A percentile compares a stretch with the other conserved stretches of the same genome.
These are phyloP conservation scores for Beauveria caledonica DNA, from an alignment of 2,329 filamentous ascomycete species.

Conservation along the genomic window DNA sequence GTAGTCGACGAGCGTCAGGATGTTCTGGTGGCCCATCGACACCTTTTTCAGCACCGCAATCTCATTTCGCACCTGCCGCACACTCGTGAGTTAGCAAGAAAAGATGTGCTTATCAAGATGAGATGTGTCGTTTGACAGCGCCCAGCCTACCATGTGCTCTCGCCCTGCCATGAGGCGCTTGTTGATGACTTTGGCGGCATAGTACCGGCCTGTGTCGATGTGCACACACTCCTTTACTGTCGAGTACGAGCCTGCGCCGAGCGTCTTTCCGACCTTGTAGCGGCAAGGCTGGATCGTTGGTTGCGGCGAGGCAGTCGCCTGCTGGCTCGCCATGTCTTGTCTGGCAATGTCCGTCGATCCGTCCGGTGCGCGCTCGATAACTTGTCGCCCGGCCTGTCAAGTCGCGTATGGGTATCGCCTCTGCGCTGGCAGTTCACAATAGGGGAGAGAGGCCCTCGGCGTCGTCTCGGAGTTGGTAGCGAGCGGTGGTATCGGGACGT, in stretches of 20 bases:
- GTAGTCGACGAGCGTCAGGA: slow-evolving; percentile 94
- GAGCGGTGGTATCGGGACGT: too few species aligned
- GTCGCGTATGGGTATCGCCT: neutral
- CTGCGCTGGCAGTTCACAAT: neutral
- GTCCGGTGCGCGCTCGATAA: neutral
- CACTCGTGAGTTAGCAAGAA: neutral
- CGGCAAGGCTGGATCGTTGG: slow-evolving; percentile 86
- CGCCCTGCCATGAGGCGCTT: slow-evolving; percentile 95
- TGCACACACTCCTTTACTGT: slow-evolving; percentile 99
- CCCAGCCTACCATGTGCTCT: slow-evolving; percentile 79
- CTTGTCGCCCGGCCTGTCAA: neutral
- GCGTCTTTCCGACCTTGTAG: slow-evolving; percentile 97
- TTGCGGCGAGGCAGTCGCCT: slow-evolving; percentile 18
- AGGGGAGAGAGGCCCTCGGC: neutral
- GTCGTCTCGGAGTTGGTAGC: too few species aligned
- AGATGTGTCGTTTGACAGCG: neutral
- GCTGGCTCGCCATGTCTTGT: slow-evolving; percentile 19
- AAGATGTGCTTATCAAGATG: neutral
- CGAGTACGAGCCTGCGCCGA: slow-evolving; percentile 93
- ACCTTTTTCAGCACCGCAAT: slow-evolving; percentile 95
- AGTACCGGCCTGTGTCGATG: slow-evolving; percentile 94
- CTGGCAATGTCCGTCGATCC: neutral
- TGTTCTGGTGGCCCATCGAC: slow-evolving; percentile 99
- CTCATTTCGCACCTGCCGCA: slow-evolving; percentile 77
- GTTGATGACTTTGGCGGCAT: slow-evolving; percentile 99